Evolutionary conservation across 768 basidiomycete genomes (phyloP).

Genomic region (Omphalotus guepiniiformis): DNA sequence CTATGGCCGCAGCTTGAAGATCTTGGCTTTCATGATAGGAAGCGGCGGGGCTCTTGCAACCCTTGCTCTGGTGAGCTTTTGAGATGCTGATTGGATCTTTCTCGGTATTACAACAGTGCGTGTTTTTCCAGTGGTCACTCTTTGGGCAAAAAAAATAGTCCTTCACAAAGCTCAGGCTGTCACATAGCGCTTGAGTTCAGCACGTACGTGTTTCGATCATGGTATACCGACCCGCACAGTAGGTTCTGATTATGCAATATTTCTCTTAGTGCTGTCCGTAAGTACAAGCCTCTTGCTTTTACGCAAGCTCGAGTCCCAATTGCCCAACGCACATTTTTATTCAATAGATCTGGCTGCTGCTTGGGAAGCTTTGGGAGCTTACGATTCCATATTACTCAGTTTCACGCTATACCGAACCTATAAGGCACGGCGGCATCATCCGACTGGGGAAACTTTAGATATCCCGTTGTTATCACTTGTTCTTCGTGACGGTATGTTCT

Average conservation of each 20-base stretch:
- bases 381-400: constrained; percentile 42
- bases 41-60: constrained; percentile 26
- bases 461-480: constrained; percentile 39
- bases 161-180: constrained; percentile 25
- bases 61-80: constrained; percentile 31
- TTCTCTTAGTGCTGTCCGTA: not conserved
- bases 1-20: constrained; percentile 35
- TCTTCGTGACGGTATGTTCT: constrained; percentile 43
- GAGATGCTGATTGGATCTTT: not conserved
- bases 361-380: constrained; percentile 43
- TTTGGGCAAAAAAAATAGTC: constrained; percentile 33
- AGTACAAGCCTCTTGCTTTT: not conserved
- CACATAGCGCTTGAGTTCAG: constrained; percentile 24
- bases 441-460: constrained; percentile 17
- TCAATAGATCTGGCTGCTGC: not conserved
- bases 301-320: not conserved
- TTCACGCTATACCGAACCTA: constrained; percentile 46
- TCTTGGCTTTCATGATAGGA: constrained; percentile 32
- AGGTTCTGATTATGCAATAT: not conserved
- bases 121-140: constrained; percentile 36
- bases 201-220: not conserved
- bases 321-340: not conserved
- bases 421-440: constrained; percentile 26
- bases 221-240: not conserved
- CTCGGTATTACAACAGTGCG: not conserved